Evolutionary conservation across 108 stramenopile genomes (phyloP).

Genomic region (Cyclotella baltica): DNA sequence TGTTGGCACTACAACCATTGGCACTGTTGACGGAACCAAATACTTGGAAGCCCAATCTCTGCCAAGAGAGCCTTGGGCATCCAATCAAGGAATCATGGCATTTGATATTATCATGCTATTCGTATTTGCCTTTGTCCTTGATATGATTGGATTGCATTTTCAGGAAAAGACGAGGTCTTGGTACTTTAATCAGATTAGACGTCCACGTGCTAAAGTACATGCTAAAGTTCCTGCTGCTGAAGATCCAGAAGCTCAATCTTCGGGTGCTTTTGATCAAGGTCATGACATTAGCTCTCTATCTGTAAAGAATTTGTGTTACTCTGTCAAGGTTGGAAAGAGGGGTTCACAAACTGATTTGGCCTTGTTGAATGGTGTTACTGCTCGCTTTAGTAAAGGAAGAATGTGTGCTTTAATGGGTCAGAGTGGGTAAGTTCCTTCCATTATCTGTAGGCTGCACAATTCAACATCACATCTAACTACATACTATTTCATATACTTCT

Average conservation of each 20-base stretch:
- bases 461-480: too few species aligned
- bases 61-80: constrained; percentile 25
- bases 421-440: neutral
- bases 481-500: neutral
- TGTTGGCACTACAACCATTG: constrained; percentile 13
- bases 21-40: constrained; percentile 31
- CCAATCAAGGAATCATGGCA: constrained; percentile 36
- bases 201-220: constrained; percentile 26
- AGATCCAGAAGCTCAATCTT: constrained; percentile 26
- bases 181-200: constrained; percentile 49
- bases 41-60: constrained; percentile 19
- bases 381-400: constrained; percentile 30
- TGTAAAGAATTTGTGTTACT: constrained; percentile 28
- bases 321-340: constrained; percentile 29
- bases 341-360: constrained; percentile 12
- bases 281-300: constrained; percentile 11
- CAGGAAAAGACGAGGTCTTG: constrained; percentile 33
- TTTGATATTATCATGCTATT: constrained; percentile 53
- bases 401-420: constrained; percentile 29
- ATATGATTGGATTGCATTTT: constrained; percentile 34
- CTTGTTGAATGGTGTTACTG: constrained; percentile 23
- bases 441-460: too few species aligned
- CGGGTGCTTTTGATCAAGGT: neutral
- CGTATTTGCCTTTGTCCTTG: constrained; percentile 45
- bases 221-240: neutral